Conservation (phyloP, 2,329 filamentous ascomycete species). For the Cercospora sesami region DNA sequence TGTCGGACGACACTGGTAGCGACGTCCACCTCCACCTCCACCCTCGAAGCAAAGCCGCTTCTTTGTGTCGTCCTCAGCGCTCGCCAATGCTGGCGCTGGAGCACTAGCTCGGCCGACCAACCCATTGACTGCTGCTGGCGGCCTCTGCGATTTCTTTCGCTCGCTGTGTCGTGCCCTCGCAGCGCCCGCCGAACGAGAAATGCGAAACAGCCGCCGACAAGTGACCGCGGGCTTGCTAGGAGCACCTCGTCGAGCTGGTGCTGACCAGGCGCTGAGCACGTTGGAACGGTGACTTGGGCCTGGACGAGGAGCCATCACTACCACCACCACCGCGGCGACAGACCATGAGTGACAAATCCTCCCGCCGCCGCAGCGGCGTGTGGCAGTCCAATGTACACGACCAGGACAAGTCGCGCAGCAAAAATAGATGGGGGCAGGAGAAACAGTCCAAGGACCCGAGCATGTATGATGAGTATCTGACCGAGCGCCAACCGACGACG, state of each 20-base stretch:
- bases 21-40: not conserved
- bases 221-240: not conserved
- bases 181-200: not conserved
- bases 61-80: not conserved
- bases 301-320: not conserved
- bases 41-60: not conserved
- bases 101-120: not conserved
- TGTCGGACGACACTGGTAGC: not conserved
- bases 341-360: constrained; percentile 24
- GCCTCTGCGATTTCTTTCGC: not conserved
- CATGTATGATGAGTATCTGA: constrained; percentile 38
- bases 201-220: not conserved
- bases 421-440: constrained; percentile 25
- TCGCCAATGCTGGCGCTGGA: not conserved
- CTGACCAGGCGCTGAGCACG: not conserved
- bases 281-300: not conserved
- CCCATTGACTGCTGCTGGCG: not conserved
- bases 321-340: not conserved
- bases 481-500: constrained; percentile 21
- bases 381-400: constrained; percentile 22
- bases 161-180: not conserved
- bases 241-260: not conserved
- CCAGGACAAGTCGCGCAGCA: constrained; percentile 16
- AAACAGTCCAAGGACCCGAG: constrained; percentile 34
- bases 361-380: constrained; percentile 27